These are phyloP conservation scores for Hortiboletus flavorubellus DNA, from an alignment of 768 basidiomycete species.

Conservation along the genomic window DNA sequence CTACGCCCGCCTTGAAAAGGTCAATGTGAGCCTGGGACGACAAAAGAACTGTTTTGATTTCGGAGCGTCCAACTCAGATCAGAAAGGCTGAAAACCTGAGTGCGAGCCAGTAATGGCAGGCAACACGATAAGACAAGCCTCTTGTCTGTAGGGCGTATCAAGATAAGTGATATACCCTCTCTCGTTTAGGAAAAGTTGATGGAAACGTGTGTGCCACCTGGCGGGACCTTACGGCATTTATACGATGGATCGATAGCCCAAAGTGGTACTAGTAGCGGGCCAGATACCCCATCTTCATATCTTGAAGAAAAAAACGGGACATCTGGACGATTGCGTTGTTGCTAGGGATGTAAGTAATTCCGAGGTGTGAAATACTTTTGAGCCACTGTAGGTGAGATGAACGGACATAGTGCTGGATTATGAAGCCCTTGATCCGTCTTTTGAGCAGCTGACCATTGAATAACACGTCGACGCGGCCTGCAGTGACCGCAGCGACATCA, in stretches of 20 bases:
- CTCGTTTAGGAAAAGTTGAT: neutral
- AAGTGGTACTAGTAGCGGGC: too few relatives aligned
- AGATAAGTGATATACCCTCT: neutral
- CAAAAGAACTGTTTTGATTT: conserved; percentile 52
- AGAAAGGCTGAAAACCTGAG: conserved; percentile 41
- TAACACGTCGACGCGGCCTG: neutral
- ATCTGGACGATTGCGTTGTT: too few relatives aligned
- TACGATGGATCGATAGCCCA: too few relatives aligned
- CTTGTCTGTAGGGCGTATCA: conserved; percentile 1
- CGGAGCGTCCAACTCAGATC: conserved; percentile 49
- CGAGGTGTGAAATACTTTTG: too few relatives aligned
- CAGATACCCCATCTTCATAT: too few relatives aligned
- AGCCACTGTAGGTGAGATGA: neutral
- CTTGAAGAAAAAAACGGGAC: too few relatives aligned
- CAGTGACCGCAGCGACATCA: neutral
- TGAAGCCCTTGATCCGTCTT: neutral
- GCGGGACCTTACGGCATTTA: too few relatives aligned
- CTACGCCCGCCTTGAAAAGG: conserved; percentile 48
- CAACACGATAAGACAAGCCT: conserved; percentile 1
- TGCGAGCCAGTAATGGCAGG: conserved; percentile 14
- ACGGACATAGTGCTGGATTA: neutral
- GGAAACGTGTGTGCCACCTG: neutral
- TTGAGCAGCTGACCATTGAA: neutral
- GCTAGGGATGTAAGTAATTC: too few relatives aligned
- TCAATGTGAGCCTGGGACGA: conserved; percentile 53